Evolutionary conservation across 2,329 filamentous ascomycete genomes (phyloP), one percentile per base, ranked within the genome.

Genomic region (Blastomyces silverae): DNA sequence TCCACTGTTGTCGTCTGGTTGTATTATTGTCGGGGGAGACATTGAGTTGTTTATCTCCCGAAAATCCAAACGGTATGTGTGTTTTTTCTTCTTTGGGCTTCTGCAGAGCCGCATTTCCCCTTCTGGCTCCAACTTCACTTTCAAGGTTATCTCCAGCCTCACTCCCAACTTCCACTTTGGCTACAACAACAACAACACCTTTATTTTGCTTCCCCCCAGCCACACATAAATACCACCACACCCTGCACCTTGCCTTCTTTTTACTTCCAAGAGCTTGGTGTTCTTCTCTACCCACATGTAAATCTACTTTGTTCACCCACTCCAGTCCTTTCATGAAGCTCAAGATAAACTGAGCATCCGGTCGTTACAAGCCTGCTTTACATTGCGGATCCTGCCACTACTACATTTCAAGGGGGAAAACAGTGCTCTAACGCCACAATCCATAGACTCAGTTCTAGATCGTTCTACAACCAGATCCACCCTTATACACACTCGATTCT

Each of bases 1-100:
- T 28, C 28, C 6, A 25, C 28, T 11, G 10, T 52, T 52, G 50
- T 22, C 31, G 15, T 13, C 71, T 72, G 71, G 77, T 79, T 80
- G 79, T 78, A 75, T 77, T 64, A 10, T 78, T 81, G 82, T 82
- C 82, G 66, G 91, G 91, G 90, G 92, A 96, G 89, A 92, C 92
- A 96, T 96, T 96, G 79, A 88, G 78, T 96, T 96, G 92, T 96
- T 91, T 82, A 90, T 96, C 92, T 96, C 91, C 89, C 85, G 61
- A n/a, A 50, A 37, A n/a, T 42, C 8, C 15, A 46, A 63, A 56
- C 31, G 64, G 64, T 65, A 65, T 44, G 63, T 56, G 60, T n/a
- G 57, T 53, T 50, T 22, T 22, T 52, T 39, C 25, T 59, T 59
- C 52, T 52, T 37, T 62, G n/a, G 7, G 25, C 20, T 56, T 34